Base-by-base conservation (phyloP, 2,329 filamentous ascomycete genomes). In the Zarea fungicola region DNA sequence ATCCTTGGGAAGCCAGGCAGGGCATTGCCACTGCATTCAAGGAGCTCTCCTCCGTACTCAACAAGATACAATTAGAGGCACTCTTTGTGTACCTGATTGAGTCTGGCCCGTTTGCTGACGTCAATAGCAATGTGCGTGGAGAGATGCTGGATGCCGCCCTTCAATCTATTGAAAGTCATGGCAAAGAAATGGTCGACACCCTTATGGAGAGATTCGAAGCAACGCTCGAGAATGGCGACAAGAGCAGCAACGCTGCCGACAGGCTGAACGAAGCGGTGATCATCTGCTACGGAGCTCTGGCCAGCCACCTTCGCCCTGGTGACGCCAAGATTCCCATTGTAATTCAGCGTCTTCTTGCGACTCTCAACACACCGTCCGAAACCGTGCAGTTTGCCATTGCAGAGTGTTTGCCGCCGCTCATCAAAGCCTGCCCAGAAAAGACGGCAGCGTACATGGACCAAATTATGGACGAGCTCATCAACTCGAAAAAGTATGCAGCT, bases 331-430 rank as follows among this genome's bases (percentile, higher is more conserved):
- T 97, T 42, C 89, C 91, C 1, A 83, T 86, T 49, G 93, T 99
- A 39, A 84, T 99, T 43, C 85, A 92, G 57, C 83, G 90, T 54
- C 75, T 99, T 19, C 76, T 99, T 49, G 81, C 83, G 19, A 96
- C 95, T 6, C 74, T 99, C 37, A 93, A 86, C 65, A 97, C 92
- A 11, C 93, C 93, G 23, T 97, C 93, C 0, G 93, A 99, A 67
- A 91, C 89, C 14, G 93, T 99, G 2, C 93, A 99, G 66, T 96
- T 93, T 63, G 93, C 93, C 40, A 91, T 97, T 51, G 90, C 95
- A 4, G 89, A 93, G 61, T 99, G 93, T 60, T 74, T 99, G 19
- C 92, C 93, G 13, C 91, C 93, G 1, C 76, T 99, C n/a, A 83
- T 99, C 26, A 84, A 82, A 50, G 85, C 89, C 3, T 92, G 87